These are phyloP conservation scores for Claviceps purpurea DNA, from an alignment of 2,329 filamentous ascomycete species.

Conservation along the genomic window DNA sequence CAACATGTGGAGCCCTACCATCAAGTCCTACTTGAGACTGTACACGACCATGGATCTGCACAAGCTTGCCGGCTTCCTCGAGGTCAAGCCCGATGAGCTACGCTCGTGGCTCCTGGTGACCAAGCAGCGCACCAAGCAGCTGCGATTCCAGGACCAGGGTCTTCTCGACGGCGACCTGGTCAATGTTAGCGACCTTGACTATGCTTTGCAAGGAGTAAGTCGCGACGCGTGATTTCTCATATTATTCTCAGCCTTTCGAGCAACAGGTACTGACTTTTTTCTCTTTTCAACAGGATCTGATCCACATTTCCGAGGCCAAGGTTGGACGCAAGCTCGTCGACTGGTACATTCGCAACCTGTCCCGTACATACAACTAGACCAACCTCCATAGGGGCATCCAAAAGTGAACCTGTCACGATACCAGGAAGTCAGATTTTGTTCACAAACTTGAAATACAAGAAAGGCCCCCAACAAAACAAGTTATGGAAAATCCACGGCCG, in stretches of 20 bases:
- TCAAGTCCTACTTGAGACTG: conserved; percentile 96
- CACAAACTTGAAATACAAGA: neutral
- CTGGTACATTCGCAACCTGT: conserved; percentile 96
- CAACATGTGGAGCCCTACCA: conserved; percentile 94
- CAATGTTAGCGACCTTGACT: conserved; percentile 91
- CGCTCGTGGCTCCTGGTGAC: conserved; percentile 89
- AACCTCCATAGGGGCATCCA: neutral
- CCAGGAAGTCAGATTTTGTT: neutral
- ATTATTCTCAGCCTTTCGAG: no score
- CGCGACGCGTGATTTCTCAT: neutral
- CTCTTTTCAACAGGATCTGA: conserved; percentile 54
- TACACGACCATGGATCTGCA: conserved; percentile 99
- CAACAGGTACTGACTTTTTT: conserved; percentile 10
- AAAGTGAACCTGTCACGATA: neutral
- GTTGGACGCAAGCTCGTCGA: conserved; percentile 93
- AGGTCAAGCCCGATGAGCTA: conserved; percentile 91
- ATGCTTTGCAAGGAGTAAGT: conserved; percentile 85
- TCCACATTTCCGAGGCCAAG: conserved; percentile 98
- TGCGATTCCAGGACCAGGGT: conserved; percentile 79
- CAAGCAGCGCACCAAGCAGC: conserved; percentile 96
- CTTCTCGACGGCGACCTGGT: conserved; percentile 85
- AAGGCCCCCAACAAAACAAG: neutral
- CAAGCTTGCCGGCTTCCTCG: conserved; percentile 94
- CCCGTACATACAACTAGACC: conserved; percentile 65
- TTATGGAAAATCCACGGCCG: neutral